Conservation (phyloP, 2,329 filamentous ascomycete species). For the Lasiodiplodia hormozganensis region DNA sequence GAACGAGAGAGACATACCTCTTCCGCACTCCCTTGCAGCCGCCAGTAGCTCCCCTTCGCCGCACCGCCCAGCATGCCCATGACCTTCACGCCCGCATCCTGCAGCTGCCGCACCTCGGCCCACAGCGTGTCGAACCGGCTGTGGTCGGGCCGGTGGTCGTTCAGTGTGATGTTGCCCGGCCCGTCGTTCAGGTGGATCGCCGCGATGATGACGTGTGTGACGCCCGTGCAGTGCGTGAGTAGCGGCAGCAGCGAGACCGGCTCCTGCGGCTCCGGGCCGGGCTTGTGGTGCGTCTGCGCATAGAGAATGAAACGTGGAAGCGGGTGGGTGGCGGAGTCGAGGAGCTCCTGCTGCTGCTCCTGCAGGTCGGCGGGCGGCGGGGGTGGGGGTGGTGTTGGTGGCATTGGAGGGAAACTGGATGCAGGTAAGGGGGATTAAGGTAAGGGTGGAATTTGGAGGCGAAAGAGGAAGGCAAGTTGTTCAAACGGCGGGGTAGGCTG, state of each 20-base stretch:
- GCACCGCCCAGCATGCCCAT: slow-evolving; percentile 89
- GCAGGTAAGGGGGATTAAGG: too few relatives aligned
- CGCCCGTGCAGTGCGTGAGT: slow-evolving; percentile 63
- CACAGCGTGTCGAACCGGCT: slow-evolving; percentile 75
- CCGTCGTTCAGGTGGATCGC: slow-evolving; percentile 82
- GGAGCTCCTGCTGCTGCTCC: neutral
- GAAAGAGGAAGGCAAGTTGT: neutral
- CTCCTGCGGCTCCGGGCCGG: slow-evolving; percentile 48
- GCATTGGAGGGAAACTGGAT: slow-evolving; percentile 34
- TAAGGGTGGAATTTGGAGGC: neutral
- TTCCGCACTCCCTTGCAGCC: slow-evolving; percentile 46
- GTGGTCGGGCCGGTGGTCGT: slow-evolving; percentile 76
- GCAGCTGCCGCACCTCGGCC: slow-evolving; percentile 76
- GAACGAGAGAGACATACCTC: slow-evolving; percentile 33
- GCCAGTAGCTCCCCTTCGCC: slow-evolving; percentile 73
- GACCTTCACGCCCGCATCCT: slow-evolving; percentile 77
- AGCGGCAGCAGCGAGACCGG: slow-evolving; percentile 69
- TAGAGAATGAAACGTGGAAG: slow-evolving; percentile 60
- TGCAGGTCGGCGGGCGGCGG: neutral
- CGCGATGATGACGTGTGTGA: slow-evolving; percentile 85
- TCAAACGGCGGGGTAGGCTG: neutral
- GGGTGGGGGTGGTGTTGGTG: slow-evolving; percentile 33
- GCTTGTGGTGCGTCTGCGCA: slow-evolving; percentile 69
- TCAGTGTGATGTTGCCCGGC: slow-evolving; percentile 74
- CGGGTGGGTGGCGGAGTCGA: slow-evolving; percentile 31